Base-by-base conservation (phyloP, 140 eudicot genomes). In the Eryngium alpinum region DNA sequence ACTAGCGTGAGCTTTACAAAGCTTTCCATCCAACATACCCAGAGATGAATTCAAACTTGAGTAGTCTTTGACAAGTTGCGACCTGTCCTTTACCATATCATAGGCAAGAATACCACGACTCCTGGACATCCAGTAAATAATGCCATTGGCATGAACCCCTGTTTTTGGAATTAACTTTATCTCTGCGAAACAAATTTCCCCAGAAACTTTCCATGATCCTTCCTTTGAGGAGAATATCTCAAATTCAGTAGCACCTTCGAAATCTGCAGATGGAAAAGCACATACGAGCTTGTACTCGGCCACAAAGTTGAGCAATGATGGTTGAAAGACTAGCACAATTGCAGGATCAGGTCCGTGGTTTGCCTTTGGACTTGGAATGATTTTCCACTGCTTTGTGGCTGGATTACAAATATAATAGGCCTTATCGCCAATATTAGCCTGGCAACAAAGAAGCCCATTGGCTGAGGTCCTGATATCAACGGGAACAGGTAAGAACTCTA, bases 391-490 rank as follows among this genome's bases (percentile, higher is more conserved):
- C 83, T 74, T 25, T 27, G 83, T 82, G 22, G 79, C 80, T 3
- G 88, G 90, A 59, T 87, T 87, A 79, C 90, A 87, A n/a, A 87
- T 75, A 66, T 84, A 87, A 80, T 87, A 87, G 46, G 80, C 79
- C 65, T 33, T 81, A n/a, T 74, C 88, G 53, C 73, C 86, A 21
- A 80, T 27, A 3, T 27, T 56, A 32, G 79, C 85, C 65, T 82
- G 90, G 83, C 97, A 92, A 65, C 91, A 87, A 75, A 92, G 91
- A 27, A 92, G 84, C 24, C 97, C 94, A 70, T 88, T 90, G 32
- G 91, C 85, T 21, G 94, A 88, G 78, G 92, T 66, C 62, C 84
- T 31, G 60, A 92, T 70, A 29, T 87, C 83, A 78, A 90, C 91
- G 1, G 90, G 89, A 25, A 77, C 90, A 18, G 97, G 94, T 56